Base-by-base conservation (phyloP, 2,329 filamentous ascomycete species). In the Arthrocladium fulminans region DNA sequence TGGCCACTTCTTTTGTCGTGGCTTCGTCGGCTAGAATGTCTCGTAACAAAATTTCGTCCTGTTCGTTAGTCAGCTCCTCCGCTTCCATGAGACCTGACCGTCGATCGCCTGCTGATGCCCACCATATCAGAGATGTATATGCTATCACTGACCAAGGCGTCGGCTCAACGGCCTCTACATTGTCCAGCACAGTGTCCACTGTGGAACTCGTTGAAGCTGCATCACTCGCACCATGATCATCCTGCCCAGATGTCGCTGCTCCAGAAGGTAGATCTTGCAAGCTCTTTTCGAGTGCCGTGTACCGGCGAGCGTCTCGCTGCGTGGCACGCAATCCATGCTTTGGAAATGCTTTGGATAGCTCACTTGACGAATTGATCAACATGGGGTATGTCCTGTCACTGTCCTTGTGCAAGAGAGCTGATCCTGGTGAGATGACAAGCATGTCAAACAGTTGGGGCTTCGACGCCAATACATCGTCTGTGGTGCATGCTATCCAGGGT, bases 401-500 rank as follows among this genome's bases (percentile, higher is more conserved):
- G 22, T 73, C 71, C 6, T 76, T 76, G 38, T 79, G 70, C 46
- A 77, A 69, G 2, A 78, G 67, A 57, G 83, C 72, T 1, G 50
- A 38, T 6, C 80, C 75, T 0, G 88, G 87, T 61, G 97, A 77
- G 47, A 86, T 87, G 51, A 97, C 83, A 32, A 96, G 76, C 58
- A 96, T 75, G 63, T 98, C 92, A 73, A 88, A 97, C 2, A 98
- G 77, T 2, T 84, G 78, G 44, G 82, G 79, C 69, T 97, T 97
- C 66, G 87, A 84, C 40, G 80, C 81, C 12, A 98, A 75, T 50
- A 98, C 92, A 61, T 86, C 90, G 67, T 98, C 92, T 1, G 90
- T 97, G 2, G 90, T 96, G 65, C 89, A 96, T 10, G 90, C 92
- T 51, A 95, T 83, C 88, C 89, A 98, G 32, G 88, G 86, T 12